Percentiles rank a stretch among this genome's conserved stretches.
Conservation (phyloP, 192 early-diverging fungal genomes). For the Coemansia sp. region DNA sequence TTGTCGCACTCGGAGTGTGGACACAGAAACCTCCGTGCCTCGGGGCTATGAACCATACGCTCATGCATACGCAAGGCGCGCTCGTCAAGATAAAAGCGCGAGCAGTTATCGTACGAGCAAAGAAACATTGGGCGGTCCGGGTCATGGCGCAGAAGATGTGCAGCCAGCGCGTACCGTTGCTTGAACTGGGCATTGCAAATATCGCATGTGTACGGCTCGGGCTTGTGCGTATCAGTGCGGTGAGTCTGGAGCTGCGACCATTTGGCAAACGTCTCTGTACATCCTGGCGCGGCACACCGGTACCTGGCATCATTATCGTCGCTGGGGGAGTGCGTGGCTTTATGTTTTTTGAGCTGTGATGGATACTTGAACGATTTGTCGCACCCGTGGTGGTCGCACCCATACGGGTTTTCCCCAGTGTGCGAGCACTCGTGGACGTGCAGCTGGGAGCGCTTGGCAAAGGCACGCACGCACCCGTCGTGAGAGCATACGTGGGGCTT, state of each 20-base stretch:
- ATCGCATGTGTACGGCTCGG: slow-evolving; percentile 19
- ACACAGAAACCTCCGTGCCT: slow-evolving; percentile 20
- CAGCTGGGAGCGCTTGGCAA: slow-evolving; percentile 54
- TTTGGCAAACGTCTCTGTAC: slow-evolving; percentile 35
- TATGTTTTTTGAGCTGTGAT: slow-evolving; percentile 44
- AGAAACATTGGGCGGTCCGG: slow-evolving; percentile 28
- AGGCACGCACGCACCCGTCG: slow-evolving; percentile 33
- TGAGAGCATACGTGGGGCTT: slow-evolving; percentile 36
- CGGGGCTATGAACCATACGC: slow-evolving; percentile 25
- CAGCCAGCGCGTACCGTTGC: slow-evolving; percentile 17
- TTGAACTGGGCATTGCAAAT: slow-evolving; percentile 36
- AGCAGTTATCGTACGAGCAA: slow-evolving; percentile 42
- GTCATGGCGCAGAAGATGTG: slow-evolving; percentile 37
- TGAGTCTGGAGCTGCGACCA: slow-evolving; percentile 55
- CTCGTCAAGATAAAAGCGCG: slow-evolving; percentile 40
- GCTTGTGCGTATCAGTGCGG: slow-evolving; percentile 21
- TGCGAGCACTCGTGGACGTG: slow-evolving; percentile 44
- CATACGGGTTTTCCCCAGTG: slow-evolving; percentile 41
- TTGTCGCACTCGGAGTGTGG: slow-evolving; percentile 23
- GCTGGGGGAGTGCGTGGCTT: slow-evolving; percentile 15
- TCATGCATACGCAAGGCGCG: slow-evolving; percentile 33
- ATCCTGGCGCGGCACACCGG: slow-evolving; percentile 25
- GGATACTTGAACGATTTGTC: slow-evolving; percentile 39
- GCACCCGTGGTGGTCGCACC: slow-evolving; percentile 34
- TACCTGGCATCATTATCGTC: slow-evolving; percentile 19